Base-by-base conservation (phyloP, 1,139 yeast species). In the Protomyces inouyei region DNA sequence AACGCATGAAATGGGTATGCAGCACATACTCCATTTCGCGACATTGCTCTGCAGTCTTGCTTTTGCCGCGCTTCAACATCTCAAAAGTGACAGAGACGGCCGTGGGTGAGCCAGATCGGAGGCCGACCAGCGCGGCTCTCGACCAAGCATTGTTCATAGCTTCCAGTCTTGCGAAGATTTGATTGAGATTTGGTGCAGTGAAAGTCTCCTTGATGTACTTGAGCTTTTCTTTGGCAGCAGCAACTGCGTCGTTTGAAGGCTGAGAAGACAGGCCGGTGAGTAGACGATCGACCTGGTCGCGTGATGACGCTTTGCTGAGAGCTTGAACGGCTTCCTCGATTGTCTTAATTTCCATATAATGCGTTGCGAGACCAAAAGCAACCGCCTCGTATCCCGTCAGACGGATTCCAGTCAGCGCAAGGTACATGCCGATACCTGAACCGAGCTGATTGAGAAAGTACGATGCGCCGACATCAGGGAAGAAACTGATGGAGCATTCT, bases 381-480 rank as follows among this genome's bases (percentile, higher is more conserved):
- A 91, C 85, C 16, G 87, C 86, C 73, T 93, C 98, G 69, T 82
- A 79, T 3, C 97, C 97, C 66, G 77, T 75, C 69, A 92, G 76
- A 36, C 87, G 80, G 66, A 86, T 86, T 59, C 97, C 96, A 1
- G 98, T 92, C 70, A 93, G 78, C 16, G 96, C 95, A 68, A 89
- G 78, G 75, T 88, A 93, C 74, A 86, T 83, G 55, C 98, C 98
- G 67, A 92, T 76, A 72, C 88, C 84, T 67, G 88, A 89, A 72
- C 88, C 93, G 68, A 90, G 77, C 70, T 89, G 83, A 52, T 96
- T 90, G 70, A 93, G 79, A 76, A 91, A 92, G 76, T 88, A 93
- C 5, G 96, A 85, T 52, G 95, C 86, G 52, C 98, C 98, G 8
- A 93, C 98, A 74, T 93, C 98, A 10, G 97, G 96, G 78, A 89